A percentile compares a stretch with the other conserved stretches of the same genome.
These are phyloP conservation scores for Exophiala sp. DNA, from an alignment of 2,329 filamentous ascomycete species.

Conservation along the genomic window DNA sequence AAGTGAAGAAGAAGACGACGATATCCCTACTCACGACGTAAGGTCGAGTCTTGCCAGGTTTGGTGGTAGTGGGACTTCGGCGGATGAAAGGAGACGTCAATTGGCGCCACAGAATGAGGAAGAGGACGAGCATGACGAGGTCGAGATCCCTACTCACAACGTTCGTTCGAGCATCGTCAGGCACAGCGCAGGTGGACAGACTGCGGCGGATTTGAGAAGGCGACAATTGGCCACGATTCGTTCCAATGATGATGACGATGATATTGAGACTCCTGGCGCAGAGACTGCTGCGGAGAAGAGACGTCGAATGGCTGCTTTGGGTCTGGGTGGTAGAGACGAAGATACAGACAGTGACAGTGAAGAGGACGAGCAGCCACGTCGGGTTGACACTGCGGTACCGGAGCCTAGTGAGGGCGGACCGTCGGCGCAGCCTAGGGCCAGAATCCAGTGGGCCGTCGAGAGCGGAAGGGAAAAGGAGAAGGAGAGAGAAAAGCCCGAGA, in stretches of 20 bases:
- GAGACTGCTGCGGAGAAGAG: constrained; percentile 47
- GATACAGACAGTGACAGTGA: constrained; percentile 32
- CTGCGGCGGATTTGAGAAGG: constrained; percentile 39
- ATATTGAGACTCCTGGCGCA: constrained; percentile 33
- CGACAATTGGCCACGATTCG: constrained; percentile 33
- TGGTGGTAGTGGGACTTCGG: constrained; percentile 33
- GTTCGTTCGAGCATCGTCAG: constrained; percentile 38
- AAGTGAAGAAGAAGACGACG: constrained; percentile 14
- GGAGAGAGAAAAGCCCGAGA: neutral
- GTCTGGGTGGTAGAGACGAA: constrained; percentile 26
- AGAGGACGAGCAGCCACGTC: constrained; percentile 21
- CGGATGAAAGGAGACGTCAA: constrained; percentile 30
- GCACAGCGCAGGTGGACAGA: constrained; percentile 31
- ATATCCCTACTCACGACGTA: constrained; percentile 35
- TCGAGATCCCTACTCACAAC: constrained; percentile 33
- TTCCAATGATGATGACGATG: constrained; percentile 24
- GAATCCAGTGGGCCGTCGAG: constrained; percentile 43
- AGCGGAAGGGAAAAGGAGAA: constrained; percentile 32
- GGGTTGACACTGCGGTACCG: constrained; percentile 20
- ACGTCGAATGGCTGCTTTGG: constrained; percentile 44
- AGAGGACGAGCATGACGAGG: constrained; percentile 12
- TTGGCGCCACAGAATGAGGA: neutral
- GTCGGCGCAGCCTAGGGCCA: constrained; percentile 29
- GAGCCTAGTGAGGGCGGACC: constrained; percentile 20
- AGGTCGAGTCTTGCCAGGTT: constrained; percentile 38